Base-by-base conservation (phyloP, 225 moss, liverwort and hornwort genomes). In the Bryoerythrophyllum caledonicum region DNA sequence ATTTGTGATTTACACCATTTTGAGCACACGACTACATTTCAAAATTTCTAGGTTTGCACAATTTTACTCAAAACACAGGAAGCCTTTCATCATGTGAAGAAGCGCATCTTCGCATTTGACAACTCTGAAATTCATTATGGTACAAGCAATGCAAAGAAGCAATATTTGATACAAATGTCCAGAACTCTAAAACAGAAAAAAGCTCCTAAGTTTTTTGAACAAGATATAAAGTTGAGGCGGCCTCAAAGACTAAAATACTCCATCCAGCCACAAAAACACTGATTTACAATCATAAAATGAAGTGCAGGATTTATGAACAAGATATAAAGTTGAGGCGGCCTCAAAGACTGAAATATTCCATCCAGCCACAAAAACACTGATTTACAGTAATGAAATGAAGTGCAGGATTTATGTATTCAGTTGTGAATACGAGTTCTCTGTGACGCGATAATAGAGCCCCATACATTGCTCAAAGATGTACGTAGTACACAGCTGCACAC, bases 371-470 rank as follows among this genome's bases (percentile, higher is more conserved):
- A 73, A 38, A 67, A 19, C 55, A 44, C 32, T 25, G 23, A 30
- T 46, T 53, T 53, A 44, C 44, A 44, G 71, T 54, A 19, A 20
- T 28, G 21, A 41, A 32, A 32, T 32, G 53, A 37, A 65, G 44
- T 49, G 3, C 63, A 51, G 15, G 26, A 46, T 41, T 86, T 77
- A 93, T 60, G 80, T 78, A 70, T 79, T 81, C 27, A 90, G 86
- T 78, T 90, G 85, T 58, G 80, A 79, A 71, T 94, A 94, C 37
- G 94, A 86, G 41, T 89, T 83, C 37, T 91, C 92, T n/a, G 92
- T 86, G 37, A 92, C 81, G 70, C 79, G 92, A 43, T 85, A 81
- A 67, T 92, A 91, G 58, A 89, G 69, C 48, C 89, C 82, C 90
- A 84, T 71, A 59, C 84, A 84, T 74, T 51, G 87, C 27, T 80